Percentiles rank a stretch among this genome's conserved stretches.
phyloP scores from a whole-genome alignment of 1,284 basidiomycete species.

The Irpex lacteus region DNA sequence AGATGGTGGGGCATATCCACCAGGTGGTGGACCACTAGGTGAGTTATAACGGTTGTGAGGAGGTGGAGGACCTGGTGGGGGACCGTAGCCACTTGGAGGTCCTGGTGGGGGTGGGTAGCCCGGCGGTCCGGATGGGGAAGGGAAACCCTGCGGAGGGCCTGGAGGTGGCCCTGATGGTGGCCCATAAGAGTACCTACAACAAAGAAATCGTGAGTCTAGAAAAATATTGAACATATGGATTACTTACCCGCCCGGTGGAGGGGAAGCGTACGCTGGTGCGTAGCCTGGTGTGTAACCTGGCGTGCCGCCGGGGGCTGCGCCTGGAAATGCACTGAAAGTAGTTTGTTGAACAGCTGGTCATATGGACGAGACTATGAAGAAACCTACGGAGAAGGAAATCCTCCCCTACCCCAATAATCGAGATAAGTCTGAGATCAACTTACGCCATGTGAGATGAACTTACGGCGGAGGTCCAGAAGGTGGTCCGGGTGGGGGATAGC shows the following conservation, averaged over 20 bases:
- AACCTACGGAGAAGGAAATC: constrained; percentile 17
- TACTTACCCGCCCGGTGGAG: not conserved
- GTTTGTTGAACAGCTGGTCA: not conserved
- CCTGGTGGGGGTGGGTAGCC: not conserved
- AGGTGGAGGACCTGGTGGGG: constrained; percentile 12
- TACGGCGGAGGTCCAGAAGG: not conserved
- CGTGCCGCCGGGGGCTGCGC: constrained; percentile 5
- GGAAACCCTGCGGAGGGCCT: constrained; percentile 13
- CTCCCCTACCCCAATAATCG: constrained; percentile 5
- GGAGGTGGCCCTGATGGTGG: constrained; percentile 11
- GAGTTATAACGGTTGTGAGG: constrained; percentile 13
- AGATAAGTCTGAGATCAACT: not conserved
- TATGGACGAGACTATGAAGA: not conserved
- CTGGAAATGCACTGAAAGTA: constrained; percentile 9
- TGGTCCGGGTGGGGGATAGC: constrained; percentile 11
- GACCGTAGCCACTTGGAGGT: constrained; percentile 8
- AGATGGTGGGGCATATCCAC: constrained; percentile 25
- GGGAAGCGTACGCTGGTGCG: constrained; percentile 8
- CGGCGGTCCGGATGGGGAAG: constrained; percentile 6
- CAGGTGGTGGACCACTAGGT: constrained; percentile 33
- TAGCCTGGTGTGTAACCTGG: constrained; percentile 13
- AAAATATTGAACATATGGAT: not conserved
- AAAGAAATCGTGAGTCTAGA: no score
- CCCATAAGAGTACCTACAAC: constrained; percentile 7
- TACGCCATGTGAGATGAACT: not conserved